A percentile compares a stretch with the other conserved stretches of the same genome.
phyloP scores from a whole-genome alignment of 306 rosid species.

The Begonia masoniana region DNA sequence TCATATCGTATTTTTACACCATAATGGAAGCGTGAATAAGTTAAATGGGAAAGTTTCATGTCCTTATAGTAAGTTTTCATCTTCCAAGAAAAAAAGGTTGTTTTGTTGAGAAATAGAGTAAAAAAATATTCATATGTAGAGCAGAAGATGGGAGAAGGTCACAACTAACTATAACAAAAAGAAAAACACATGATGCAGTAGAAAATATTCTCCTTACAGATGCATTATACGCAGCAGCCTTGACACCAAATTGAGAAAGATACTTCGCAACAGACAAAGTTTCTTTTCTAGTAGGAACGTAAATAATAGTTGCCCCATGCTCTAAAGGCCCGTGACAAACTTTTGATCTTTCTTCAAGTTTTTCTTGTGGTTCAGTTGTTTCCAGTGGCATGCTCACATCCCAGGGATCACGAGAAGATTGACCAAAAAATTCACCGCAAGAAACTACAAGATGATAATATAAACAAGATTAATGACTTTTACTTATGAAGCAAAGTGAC shows the following conservation, averaged over 20 bases:
- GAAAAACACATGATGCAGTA: too few species aligned
- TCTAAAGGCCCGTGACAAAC: constrained; percentile 34
- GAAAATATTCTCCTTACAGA: constrained; percentile 21
- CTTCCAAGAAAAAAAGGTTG: too few species aligned
- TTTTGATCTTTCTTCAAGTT: constrained; percentile 31
- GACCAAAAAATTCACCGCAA: constrained; percentile 50
- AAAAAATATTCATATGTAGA: too few species aligned
- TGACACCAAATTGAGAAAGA: constrained; percentile 59
- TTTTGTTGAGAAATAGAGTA: too few species aligned
- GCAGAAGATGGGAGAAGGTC: too few species aligned
- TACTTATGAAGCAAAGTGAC: neutral
- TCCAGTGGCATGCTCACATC: constrained; percentile 14
- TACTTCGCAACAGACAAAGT: constrained; percentile 52
- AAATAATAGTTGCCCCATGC: constrained; percentile 64
- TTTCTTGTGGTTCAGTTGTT: constrained; percentile 24
- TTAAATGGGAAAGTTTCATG: too few species aligned
- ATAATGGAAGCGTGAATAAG: too few species aligned
- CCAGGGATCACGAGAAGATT: constrained; percentile 26
- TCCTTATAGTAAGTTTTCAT: too few species aligned
- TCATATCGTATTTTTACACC: too few species aligned
- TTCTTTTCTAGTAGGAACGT: constrained; percentile 73
- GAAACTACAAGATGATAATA: constrained; percentile 31
- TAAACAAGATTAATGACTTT: neutral
- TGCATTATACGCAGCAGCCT: constrained; percentile 95
- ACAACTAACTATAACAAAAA: too few species aligned